phyloP scores from a whole-genome alignment of 2,329 filamentous ascomycete genomes.

The Xylaria sp. region DNA sequence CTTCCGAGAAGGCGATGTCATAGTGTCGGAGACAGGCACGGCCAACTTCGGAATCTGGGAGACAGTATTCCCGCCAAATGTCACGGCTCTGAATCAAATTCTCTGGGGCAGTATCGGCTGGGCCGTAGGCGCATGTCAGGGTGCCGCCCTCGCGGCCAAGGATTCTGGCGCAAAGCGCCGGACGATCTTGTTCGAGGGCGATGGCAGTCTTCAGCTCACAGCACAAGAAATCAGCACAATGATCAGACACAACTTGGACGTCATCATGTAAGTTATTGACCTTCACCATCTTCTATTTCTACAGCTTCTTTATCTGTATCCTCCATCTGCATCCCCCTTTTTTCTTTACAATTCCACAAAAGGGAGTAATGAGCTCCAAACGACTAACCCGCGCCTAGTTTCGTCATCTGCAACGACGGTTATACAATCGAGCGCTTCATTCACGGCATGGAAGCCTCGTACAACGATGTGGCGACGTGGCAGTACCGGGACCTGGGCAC shows the following conservation, averaged over 20 bases:
- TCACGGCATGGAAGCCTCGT: conserved; percentile 80
- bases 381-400: conserved; percentile 57
- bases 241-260: conserved; percentile 77
- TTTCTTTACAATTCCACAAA: not conserved
- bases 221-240: conserved; percentile 87
- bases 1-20: conserved; percentile 76
- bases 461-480: conserved; percentile 86
- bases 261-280: conserved; percentile 72
- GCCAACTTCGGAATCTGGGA: conserved; percentile 91
- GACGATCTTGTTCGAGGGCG: conserved; percentile 88
- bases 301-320: not conserved
- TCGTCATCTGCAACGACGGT: conserved; percentile 87
- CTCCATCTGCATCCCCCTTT: not conserved
- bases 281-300: not conserved
- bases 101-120: conserved; percentile 76
- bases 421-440: conserved; percentile 92
- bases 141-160: conserved; percentile 78
- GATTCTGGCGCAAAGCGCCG: conserved; percentile 68
- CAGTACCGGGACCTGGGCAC: conserved; percentile 74
- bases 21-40: conserved; percentile 89
- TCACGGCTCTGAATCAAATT: conserved; percentile 83
- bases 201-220: conserved; percentile 87
- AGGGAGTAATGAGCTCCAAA: not conserved
- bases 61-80: conserved; percentile 79
- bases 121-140: conserved; percentile 68